Percentiles rank a stretch among this genome's conserved stretches.
These are phyloP conservation scores for Ambispora gerdemannii DNA, from an alignment of 192 early-diverging fungal species.

Conservation along the genomic window DNA sequence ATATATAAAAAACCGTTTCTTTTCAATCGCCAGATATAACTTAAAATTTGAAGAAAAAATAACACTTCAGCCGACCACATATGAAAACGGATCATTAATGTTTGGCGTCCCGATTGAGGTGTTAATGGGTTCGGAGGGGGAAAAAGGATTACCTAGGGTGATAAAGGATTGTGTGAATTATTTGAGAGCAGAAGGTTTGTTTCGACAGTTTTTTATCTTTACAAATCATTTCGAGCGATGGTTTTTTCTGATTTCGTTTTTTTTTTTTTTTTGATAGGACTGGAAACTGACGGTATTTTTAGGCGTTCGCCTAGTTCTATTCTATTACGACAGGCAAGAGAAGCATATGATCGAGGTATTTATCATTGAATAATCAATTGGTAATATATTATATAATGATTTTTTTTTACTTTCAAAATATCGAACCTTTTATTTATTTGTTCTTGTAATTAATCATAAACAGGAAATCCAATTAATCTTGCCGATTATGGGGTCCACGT, in stretches of 20 bases:
- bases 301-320: slow-evolving; percentile 74
- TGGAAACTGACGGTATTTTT: slow-evolving; percentile 82
- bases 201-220: no score
- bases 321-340: slow-evolving; percentile 63
- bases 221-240: no score
- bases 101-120: slow-evolving; percentile 77
- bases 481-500: slow-evolving; percentile 72
- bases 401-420: slow-evolving; percentile 2
- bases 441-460: neutral
- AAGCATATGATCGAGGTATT: slow-evolving; percentile 55
- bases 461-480: slow-evolving; percentile 56
- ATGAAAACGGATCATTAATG: slow-evolving; percentile 41
- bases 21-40: slow-evolving; percentile 35
- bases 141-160: slow-evolving; percentile 72
- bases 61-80: slow-evolving; percentile 36
- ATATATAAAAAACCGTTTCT: neutral
- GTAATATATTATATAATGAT: no score
- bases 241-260: no score
- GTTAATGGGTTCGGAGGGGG: slow-evolving; percentile 73
- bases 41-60: slow-evolving; percentile 42
- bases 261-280: slow-evolving; percentile 56
- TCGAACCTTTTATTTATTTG: neutral
- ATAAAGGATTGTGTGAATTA: slow-evolving; percentile 70
- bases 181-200: slow-evolving; percentile 60
- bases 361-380: no score